Conservation (phyloP, 352 stramenopile species). For the Vaucheria bursata region DNA sequence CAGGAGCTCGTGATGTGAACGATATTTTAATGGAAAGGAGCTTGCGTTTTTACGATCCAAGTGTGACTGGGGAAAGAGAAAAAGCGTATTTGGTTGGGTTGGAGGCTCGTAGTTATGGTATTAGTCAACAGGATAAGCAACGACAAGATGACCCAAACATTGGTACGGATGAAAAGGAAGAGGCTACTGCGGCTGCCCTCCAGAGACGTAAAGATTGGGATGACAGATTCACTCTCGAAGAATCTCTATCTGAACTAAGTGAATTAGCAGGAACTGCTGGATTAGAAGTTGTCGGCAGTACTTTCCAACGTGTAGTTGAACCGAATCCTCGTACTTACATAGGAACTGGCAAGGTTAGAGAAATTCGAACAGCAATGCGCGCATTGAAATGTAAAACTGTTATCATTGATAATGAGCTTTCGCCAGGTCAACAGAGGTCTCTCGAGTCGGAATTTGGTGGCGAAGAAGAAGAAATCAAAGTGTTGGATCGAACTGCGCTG, state of each 20-base stretch:
- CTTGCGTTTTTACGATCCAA: slow-evolving; percentile 45
- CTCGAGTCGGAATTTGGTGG: slow-evolving; percentile 47
- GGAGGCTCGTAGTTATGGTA: slow-evolving; percentile 31
- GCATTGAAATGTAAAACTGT: slow-evolving; percentile 54
- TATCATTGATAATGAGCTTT: slow-evolving; percentile 72
- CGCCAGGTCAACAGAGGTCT: slow-evolving; percentile 61
- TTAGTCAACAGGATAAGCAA: slow-evolving; percentile 5
- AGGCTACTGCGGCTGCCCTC: not conserved
- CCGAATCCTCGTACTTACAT: slow-evolving; percentile 66
- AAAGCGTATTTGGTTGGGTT: slow-evolving; percentile 46
- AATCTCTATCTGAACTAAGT: slow-evolving; percentile 67
- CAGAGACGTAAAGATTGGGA: slow-evolving; percentile 21
- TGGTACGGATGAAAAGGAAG: slow-evolving; percentile 5
- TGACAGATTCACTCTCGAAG: slow-evolving; percentile 60
- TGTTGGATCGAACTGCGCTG: slow-evolving; percentile 68
- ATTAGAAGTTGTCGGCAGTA: slow-evolving; percentile 57
- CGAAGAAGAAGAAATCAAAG: slow-evolving; percentile 46
- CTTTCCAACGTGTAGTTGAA: slow-evolving; percentile 64
- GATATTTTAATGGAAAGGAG: slow-evolving; percentile 47
- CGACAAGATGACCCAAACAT: not conserved
- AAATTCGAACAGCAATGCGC: slow-evolving; percentile 56
- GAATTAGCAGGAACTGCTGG: slow-evolving; percentile 67
- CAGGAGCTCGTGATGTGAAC: slow-evolving; percentile 17
- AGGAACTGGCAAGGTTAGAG: slow-evolving; percentile 53
- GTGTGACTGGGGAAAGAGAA: slow-evolving; percentile 44